Base-by-base conservation (phyloP, 1,139 yeast genomes). In the Eremothecium cymbalariae region DNA sequence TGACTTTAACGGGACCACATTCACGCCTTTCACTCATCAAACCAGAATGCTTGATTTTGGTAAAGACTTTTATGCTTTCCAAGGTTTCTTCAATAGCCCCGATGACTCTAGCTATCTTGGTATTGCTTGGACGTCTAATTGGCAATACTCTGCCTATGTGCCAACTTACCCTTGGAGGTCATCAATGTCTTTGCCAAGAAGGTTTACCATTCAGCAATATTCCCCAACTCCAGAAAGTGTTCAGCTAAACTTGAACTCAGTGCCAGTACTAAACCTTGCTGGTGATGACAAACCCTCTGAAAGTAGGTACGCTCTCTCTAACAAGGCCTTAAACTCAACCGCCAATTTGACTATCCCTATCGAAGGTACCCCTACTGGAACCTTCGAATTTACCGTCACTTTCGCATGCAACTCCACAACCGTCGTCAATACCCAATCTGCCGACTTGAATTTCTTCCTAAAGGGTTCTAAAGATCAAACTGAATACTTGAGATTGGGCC, bases 81-180 rank as follows among this genome's bases (percentile, higher is more conserved):
- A 61, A 42, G 46, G 57, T 6, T 59, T 58, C 34, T 42, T 47
- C 37, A 52, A 49, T 28, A 41, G 46, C 4, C 48, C 40, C 5
- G 37, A 42, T 21, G 45, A 42, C 8, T 34, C 39, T 4, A 53
- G 45, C 11, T 49, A 44, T 1, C 11, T 57, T 6, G 62, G 60
- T n/a, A 37, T 61, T 25, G 65, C 62, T 4, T 62, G 66, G 66
- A 60, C 63, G 20, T 57, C 63, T 23, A 62, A 60, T 44, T 62
- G 66, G 66, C 64, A 61, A 40, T 62, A 62, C 40, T 47, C 53
- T 13, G 46, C 48, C 16, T 41, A 40, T 14, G 61, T 53, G 12
- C 67, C 65, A 11, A 57, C 63, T 8, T 39, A 36, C 6, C 43
- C 48, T 9, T 62, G 62, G 61, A 51, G 62, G 36, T 46, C 59